These are phyloP conservation scores for Sanghuangporus baumii DNA, from an alignment of 1,284 basidiomycete genomes.

Conservation along the genomic window DNA sequence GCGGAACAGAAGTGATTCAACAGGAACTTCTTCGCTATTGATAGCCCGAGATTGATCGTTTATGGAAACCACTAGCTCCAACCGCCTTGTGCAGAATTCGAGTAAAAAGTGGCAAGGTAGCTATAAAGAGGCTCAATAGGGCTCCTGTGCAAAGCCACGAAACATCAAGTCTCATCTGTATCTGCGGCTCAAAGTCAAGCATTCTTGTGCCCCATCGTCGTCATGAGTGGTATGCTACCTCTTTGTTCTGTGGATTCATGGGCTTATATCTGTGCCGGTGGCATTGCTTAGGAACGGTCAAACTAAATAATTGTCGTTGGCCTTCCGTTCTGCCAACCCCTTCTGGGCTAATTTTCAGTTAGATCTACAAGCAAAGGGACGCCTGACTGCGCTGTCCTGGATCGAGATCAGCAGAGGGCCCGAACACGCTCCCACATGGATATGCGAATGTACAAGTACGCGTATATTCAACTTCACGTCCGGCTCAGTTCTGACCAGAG, in stretches of 20 bases:
- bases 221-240: background rate
- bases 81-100: too few relatives aligned
- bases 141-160: background rate
- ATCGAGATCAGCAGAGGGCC: conserved; percentile 8
- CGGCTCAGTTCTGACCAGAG: background rate
- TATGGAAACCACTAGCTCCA: too few relatives aligned
- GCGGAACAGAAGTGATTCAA: too few relatives aligned
- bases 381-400: conserved; percentile 12
- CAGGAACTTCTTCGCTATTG: too few relatives aligned
- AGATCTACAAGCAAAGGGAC: conserved; percentile 13
- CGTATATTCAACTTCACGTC: background rate
- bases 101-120: too few relatives aligned
- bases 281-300: conserved; percentile 9
- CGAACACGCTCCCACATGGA: conserved; percentile 14
- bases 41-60: too few relatives aligned
- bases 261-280: background rate
- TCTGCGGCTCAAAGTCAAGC: background rate
- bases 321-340: background rate
- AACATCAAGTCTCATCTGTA: background rate
- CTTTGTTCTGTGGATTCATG: background rate
- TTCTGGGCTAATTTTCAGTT: background rate
- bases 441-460: conserved; percentile 15
- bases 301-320: conserved; percentile 16
- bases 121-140: too few relatives aligned
- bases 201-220: background rate